Conservation (phyloP, 345 rosid species). For the Cardamine chenopodiifolia region DNA sequence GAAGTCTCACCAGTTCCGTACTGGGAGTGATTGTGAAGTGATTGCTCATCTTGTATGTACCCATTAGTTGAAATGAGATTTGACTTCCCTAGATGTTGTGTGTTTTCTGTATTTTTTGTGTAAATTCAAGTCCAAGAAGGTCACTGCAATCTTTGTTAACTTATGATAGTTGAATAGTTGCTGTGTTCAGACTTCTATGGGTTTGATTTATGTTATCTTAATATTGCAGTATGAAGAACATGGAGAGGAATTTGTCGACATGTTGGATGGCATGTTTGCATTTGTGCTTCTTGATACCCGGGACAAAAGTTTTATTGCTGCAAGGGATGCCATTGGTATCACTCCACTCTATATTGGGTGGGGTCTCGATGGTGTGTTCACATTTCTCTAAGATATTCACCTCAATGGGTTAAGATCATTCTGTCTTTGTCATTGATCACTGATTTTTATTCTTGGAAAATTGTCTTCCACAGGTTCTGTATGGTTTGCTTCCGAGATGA, state of each 20-base stretch:
- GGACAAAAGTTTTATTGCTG: conserved; percentile 77
- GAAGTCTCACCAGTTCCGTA: conserved; percentile 64
- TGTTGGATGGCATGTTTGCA: conserved; percentile 90
- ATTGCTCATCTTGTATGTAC: conserved; percentile 83
- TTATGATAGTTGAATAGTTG: conserved; percentile 1
- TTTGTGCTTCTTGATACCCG: conserved; percentile 79
- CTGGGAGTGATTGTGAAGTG: conserved; percentile 92
- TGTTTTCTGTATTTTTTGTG: conserved; percentile 5
- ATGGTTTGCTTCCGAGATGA: conserved; percentile 96
- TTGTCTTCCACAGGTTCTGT: conserved; percentile 58
- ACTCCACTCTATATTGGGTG: conserved; percentile 84
- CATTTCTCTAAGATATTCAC: conserved; percentile 22
- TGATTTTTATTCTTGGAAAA: not conserved
- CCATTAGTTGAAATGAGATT: not conserved
- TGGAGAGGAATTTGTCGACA: conserved; percentile 71
- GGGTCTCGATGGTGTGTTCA: conserved; percentile 77
- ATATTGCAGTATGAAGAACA: conserved; percentile 70
- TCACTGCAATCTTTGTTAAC: conserved; percentile 5
- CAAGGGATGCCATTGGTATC: conserved; percentile 77
- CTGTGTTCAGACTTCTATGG: not conserved
- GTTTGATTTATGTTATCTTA: conserved; percentile 10
- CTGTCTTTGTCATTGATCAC: not conserved
- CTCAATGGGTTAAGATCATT: not conserved
- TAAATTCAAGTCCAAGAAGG: conserved; percentile 5
- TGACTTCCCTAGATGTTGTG: not conserved